Conservation (phyloP, 78 protist species). For the Tieghemostelium lacteum region DNA sequence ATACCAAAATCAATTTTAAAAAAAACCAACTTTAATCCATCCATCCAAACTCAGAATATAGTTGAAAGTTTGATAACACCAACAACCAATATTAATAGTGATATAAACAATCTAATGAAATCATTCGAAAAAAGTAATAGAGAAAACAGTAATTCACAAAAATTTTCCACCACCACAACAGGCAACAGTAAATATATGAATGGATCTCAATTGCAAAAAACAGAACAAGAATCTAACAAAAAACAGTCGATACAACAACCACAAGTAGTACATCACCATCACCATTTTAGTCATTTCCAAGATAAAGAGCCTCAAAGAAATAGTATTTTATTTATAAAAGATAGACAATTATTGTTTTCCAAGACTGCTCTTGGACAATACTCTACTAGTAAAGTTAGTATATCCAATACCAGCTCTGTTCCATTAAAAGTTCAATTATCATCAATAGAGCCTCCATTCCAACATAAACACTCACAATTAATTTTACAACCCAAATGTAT, state of each 20-base stretch:
- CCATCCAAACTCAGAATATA: too few relatives aligned
- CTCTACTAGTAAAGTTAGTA: background rate
- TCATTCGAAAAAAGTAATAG: background rate
- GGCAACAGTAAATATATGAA: too few relatives aligned
- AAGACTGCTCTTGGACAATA: background rate
- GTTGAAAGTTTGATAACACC: too few relatives aligned
- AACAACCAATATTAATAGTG: too few relatives aligned
- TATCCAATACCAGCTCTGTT: background rate
- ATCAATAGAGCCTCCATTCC: background rate
- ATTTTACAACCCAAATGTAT: conserved; percentile 1
- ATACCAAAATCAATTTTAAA: conserved; percentile 17
- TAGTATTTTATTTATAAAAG: conserved; percentile 10
- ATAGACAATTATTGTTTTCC: background rate
- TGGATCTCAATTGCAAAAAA: conserved; percentile 7
- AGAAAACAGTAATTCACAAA: background rate
- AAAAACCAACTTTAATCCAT: background rate
- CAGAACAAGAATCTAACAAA: background rate
- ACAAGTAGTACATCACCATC: background rate
- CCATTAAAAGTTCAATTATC: background rate
- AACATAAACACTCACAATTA: background rate
- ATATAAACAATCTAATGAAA: too few relatives aligned
- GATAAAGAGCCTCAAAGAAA: background rate
- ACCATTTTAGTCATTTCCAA: background rate
- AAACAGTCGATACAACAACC: background rate
- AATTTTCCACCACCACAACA: too few relatives aligned